phyloP scores from a whole-genome alignment of 2,329 filamentous ascomycete genomes.

The Geosmithia putterillii region DNA sequence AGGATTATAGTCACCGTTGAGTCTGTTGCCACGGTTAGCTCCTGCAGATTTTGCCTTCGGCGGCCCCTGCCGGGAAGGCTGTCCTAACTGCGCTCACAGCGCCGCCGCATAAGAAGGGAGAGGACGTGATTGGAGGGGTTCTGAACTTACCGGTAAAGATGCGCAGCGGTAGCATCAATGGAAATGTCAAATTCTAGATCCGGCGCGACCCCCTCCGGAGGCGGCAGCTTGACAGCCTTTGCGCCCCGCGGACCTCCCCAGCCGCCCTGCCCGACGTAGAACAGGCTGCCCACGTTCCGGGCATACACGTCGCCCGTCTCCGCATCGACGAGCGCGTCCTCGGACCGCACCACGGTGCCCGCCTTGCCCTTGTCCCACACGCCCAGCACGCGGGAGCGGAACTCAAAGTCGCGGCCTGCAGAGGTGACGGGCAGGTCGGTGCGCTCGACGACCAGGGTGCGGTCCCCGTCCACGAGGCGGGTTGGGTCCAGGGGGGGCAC shows the following conservation, averaged over 20 bases:
- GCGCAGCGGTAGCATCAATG: slow-evolving; percentile 1
- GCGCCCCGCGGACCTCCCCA: slow-evolving; percentile 24
- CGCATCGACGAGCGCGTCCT: slow-evolving; percentile 51
- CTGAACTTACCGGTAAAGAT: slow-evolving; percentile 3
- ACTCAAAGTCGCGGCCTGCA: slow-evolving; percentile 44
- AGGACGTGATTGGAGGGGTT: neutral
- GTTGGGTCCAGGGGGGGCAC: slow-evolving; percentile 53
- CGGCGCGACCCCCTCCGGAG: neutral
- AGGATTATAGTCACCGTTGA: slow-evolving; percentile 81
- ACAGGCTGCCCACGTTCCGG: slow-evolving; percentile 45
- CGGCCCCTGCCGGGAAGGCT: too few species aligned
- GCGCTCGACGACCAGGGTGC: slow-evolving; percentile 50
- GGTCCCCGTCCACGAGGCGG: slow-evolving; percentile 55
- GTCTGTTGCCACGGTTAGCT: slow-evolving; percentile 18
- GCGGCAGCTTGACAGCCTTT: neutral
- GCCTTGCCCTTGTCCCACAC: slow-evolving; percentile 66
- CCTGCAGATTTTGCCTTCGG: too few species aligned
- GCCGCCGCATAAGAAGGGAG: too few species aligned
- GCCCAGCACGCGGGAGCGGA: slow-evolving; percentile 26
- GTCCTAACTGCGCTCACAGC: too few species aligned
- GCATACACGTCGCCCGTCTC: slow-evolving; percentile 49
- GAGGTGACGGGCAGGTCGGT: slow-evolving; percentile 47
- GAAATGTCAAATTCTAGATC: slow-evolving; percentile 1
- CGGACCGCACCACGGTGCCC: slow-evolving; percentile 54
- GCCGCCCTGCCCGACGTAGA: slow-evolving; percentile 49